Evolutionary conservation across 192 early-diverging fungal species (phyloP), one percentile per base, ranked within the genome.

Genomic region (Lobosporangium transversale): DNA sequence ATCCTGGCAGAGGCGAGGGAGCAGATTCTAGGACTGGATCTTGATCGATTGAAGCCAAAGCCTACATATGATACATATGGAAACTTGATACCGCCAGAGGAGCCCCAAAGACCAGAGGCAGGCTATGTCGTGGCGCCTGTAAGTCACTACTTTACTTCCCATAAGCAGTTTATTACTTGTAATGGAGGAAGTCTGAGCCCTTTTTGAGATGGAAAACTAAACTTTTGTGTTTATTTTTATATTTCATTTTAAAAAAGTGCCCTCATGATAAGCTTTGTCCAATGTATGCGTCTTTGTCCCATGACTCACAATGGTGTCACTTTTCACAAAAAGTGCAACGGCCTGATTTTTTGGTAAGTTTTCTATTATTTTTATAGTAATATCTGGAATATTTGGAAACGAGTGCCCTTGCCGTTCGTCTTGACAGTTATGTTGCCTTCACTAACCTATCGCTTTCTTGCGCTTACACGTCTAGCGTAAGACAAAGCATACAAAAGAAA

Each of bases 61-160:
- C 58, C 59, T 26, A 65, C 70, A 44, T 50, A 75, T 17, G 78
- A 82, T 17, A 68, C 35, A 29, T 83, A 49, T 36, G 68, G 53
- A 4, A 43, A 66, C 12, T 47, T 36, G 1, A 43, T 67, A 29
- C 54, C 59, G 29, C 52, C 56, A 36, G 33, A 58, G 14, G 36
- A 23, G 11, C 32, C 31, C 11, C n/a, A 18, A 9, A 35, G 26
- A 14, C 47, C 42, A 53, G 35, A 48, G 4, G 70, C 60, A 0
- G 85, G 80, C 14, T 90, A 95, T 71, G 90, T 93, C n/a, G 78
- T 96, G 21, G 93, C 91, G 32, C 94, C 94, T 24, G 89, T 90
- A 86, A 70, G 79, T 66, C 18, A 15, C 1, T 20, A 12, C 1
- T 48, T 29, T 21, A 24, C 20, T 20, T 20, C 23, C 24, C 14